A percentile compares a stretch with the other conserved stretches of the same genome.
Conservation (phyloP, 306 rosid species). For the Lablab purpureus region DNA sequence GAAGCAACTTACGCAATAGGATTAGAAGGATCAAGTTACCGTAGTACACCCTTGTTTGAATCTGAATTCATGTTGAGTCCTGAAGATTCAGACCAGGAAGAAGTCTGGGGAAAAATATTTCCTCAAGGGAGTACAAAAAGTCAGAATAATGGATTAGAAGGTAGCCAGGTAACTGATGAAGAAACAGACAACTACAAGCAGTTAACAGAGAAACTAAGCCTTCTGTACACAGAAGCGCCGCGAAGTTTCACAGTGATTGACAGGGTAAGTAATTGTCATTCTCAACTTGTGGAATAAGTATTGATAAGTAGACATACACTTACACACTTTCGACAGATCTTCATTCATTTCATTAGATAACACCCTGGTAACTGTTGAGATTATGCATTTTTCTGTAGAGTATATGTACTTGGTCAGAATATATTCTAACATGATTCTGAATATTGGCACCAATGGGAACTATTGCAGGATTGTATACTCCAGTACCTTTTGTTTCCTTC, state of each 20-base stretch:
- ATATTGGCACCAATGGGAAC: not conserved
- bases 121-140: slow-evolving; percentile 49
- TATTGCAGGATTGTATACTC: not conserved
- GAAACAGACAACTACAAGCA: slow-evolving; percentile 73
- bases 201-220: slow-evolving; percentile 64
- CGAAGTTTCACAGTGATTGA: slow-evolving; percentile 75
- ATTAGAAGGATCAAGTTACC: slow-evolving; percentile 72
- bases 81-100: slow-evolving; percentile 50
- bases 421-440: not conserved
- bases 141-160: slow-evolving; percentile 46
- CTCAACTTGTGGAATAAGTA: not conserved
- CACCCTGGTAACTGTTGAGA: not conserved
- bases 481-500: not conserved
- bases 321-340: not conserved
- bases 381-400: not conserved
- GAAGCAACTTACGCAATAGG: slow-evolving; percentile 91
- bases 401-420: slow-evolving; percentile 24
- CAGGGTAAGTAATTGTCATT: slow-evolving; percentile 58
- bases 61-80: slow-evolving; percentile 65
- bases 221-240: slow-evolving; percentile 76
- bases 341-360: not conserved
- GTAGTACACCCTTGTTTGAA: slow-evolving; percentile 55
- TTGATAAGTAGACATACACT: not conserved
- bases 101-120: slow-evolving; percentile 48
- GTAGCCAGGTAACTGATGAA: slow-evolving; percentile 43